Evolutionary conservation across 1,284 basidiomycete genomes (phyloP).

Genomic region (Laetiporus sulphureus): DNA sequence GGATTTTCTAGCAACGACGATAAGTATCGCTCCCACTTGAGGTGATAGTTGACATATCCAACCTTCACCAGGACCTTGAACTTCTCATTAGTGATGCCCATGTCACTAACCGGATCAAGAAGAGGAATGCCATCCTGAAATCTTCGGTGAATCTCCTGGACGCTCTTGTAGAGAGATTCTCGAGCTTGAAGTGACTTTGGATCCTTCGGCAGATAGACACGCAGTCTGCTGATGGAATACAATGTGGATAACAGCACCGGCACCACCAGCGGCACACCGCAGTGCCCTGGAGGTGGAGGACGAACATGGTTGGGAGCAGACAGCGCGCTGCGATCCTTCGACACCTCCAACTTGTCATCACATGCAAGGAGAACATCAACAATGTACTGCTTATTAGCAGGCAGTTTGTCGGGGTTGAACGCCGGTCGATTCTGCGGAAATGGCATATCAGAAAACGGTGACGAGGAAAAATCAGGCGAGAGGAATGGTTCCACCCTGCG

Average conservation of each 20-base stretch:
- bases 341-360: slow-evolving; percentile 55
- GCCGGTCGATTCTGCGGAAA: slow-evolving; percentile 44
- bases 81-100: slow-evolving; percentile 94
- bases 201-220: slow-evolving; percentile 89
- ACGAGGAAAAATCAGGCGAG: too few relatives aligned
- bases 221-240: slow-evolving; percentile 81
- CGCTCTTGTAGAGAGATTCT: slow-evolving; percentile 84
- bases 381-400: slow-evolving; percentile 87
- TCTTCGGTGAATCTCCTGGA: slow-evolving; percentile 84
- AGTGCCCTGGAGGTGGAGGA: slow-evolving; percentile 65
- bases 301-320: slow-evolving; percentile 64
- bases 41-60: slow-evolving; percentile 7
- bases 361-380: slow-evolving; percentile 91
- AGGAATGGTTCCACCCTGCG: too few relatives aligned
- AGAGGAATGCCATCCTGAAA: slow-evolving; percentile 86
- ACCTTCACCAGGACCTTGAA: slow-evolving; percentile 86
- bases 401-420: slow-evolving; percentile 58
- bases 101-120: slow-evolving; percentile 91
- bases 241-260: slow-evolving; percentile 88
- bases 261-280: slow-evolving; percentile 82
- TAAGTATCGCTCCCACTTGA: too few relatives aligned
- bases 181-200: slow-evolving; percentile 71
- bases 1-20: slow-evolving; percentile 71
- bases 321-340: slow-evolving; percentile 53
- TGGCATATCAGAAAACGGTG: too few relatives aligned